Conservation (phyloP, 2,329 filamentous ascomycete genomes). For the Fusarium transvaalense region DNA sequence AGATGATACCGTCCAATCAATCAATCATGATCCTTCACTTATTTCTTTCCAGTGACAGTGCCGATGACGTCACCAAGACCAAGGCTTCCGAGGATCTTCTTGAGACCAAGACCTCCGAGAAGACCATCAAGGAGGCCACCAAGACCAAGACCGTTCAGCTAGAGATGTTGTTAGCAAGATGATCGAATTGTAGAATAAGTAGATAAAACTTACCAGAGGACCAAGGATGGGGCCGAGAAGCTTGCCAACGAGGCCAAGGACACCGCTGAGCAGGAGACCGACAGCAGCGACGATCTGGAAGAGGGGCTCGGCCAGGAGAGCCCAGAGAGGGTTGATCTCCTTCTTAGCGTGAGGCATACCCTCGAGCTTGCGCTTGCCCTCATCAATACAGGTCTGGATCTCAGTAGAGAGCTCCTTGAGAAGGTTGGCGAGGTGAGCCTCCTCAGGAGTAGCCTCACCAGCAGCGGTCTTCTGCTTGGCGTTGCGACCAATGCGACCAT, state of each 20-base stretch:
- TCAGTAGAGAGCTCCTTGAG: slow-evolving; percentile 88
- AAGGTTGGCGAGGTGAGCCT: slow-evolving; percentile 84
- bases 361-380: slow-evolving; percentile 87
- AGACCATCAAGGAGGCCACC: slow-evolving; percentile 84
- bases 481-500: slow-evolving; percentile 85
- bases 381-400: slow-evolving; percentile 86
- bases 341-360: slow-evolving; percentile 97
- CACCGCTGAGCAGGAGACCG: slow-evolving; percentile 83
- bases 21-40: slow-evolving; percentile 10
- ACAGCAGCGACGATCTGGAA: slow-evolving; percentile 95
- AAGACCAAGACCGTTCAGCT: slow-evolving; percentile 82
- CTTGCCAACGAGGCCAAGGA: slow-evolving; percentile 85
- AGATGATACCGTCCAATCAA: slow-evolving; percentile 6
- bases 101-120: slow-evolving; percentile 80
- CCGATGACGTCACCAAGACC: slow-evolving; percentile 68
- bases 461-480: slow-evolving; percentile 84
- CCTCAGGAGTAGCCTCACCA: slow-evolving; percentile 76
- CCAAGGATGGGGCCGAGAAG: slow-evolving; percentile 61
- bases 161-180: slow-evolving; percentile 38
- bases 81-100: slow-evolving; percentile 79
- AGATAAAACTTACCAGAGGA: slow-evolving; percentile 24
- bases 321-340: slow-evolving; percentile 92
- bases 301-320: slow-evolving; percentile 82
- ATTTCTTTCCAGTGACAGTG: slow-evolving; percentile 55
- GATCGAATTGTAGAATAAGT: neutral